Percentiles rank a stretch among this genome's conserved stretches.
Conservation (phyloP, 306 rosid genomes). For the Glycine soja region DNA sequence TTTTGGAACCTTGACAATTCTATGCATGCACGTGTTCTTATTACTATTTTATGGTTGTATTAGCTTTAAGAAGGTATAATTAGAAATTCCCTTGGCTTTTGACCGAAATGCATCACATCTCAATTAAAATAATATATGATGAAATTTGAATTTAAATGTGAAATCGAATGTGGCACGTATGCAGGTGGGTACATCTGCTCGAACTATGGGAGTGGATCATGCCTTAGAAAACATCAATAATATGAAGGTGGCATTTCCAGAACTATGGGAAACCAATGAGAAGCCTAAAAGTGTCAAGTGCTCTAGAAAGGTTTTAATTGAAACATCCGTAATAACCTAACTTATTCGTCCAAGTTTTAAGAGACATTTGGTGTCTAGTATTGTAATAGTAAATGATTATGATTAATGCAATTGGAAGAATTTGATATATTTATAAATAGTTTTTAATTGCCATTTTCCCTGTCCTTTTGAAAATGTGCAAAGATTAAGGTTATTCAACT, state of each 20-base stretch:
- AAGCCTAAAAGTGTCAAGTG: slow-evolving; percentile 51
- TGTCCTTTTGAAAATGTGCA: background rate
- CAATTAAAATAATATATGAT: background rate
- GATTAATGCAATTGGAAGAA: slow-evolving; percentile 36
- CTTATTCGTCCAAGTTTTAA: background rate
- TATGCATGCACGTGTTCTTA: slow-evolving; percentile 33
- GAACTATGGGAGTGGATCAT: slow-evolving; percentile 64
- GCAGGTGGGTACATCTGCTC: slow-evolving; percentile 72
- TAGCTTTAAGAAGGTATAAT: background rate
- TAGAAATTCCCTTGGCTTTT: background rate
- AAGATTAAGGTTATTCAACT: background rate
- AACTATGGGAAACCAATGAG: slow-evolving; percentile 75
- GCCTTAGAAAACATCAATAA: slow-evolving; percentile 93
- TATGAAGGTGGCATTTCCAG: slow-evolving; percentile 82
- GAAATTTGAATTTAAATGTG: background rate
- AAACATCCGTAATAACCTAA: slow-evolving; percentile 74
- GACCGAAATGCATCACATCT: background rate
- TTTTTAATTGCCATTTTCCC: background rate
- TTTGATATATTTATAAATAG: slow-evolving; percentile 10
- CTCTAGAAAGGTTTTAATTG: slow-evolving; percentile 66
- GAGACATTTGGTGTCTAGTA: slow-evolving; percentile 28
- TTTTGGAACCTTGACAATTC: background rate
- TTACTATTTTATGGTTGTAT: background rate
- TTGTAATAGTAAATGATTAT: slow-evolving; percentile 20
- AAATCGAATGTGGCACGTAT: slow-evolving; percentile 14